Evolutionary conservation across 140 eudicot genomes (phyloP).

Genomic region (Flaveria floridana): DNA sequence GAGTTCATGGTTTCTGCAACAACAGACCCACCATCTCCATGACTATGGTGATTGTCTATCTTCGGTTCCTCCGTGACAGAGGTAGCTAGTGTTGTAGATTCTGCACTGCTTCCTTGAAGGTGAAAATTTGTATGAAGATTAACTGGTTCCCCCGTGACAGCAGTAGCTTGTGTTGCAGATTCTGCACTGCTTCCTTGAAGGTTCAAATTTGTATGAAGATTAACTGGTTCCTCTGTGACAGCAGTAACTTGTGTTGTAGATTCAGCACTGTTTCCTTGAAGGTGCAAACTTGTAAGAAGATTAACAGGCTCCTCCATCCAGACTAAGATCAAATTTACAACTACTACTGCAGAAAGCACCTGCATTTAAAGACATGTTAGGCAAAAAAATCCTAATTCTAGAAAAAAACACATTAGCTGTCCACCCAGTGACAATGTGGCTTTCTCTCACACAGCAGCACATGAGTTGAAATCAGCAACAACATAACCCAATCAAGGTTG

Average conservation of each 20-base stretch:
- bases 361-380: slow-evolving; percentile 57
- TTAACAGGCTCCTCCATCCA: slow-evolving; percentile 43
- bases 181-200: slow-evolving; percentile 34
- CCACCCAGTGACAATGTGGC: slow-evolving; percentile 54
- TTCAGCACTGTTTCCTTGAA: slow-evolving; percentile 34
- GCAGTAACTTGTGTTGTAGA: slow-evolving; percentile 7
- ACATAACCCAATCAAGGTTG: slow-evolving; percentile 59
- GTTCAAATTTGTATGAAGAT: slow-evolving; percentile 27
- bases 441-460: slow-evolving; percentile 60
- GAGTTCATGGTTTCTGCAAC: slow-evolving; percentile 24
- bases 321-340: slow-evolving; percentile 30
- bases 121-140: slow-evolving; percentile 28
- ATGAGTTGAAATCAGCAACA: slow-evolving; percentile 80
- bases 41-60: slow-evolving; percentile 25
- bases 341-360: slow-evolving; percentile 51
- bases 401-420: slow-evolving; percentile 40
- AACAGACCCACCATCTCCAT: slow-evolving; percentile 23
- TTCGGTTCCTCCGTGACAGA: slow-evolving; percentile 28
- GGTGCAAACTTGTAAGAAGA: slow-evolving; percentile 25
- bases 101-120: slow-evolving; percentile 33
- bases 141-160: slow-evolving; percentile 28
- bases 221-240: slow-evolving; percentile 28
- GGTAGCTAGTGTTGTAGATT: slow-evolving; percentile 12
- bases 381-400: slow-evolving; percentile 43
- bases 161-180: slow-evolving; percentile 8